Evolutionary conservation across 129 eudicot genomes (phyloP).

Genomic region (Flaveria ramosissima): DNA sequence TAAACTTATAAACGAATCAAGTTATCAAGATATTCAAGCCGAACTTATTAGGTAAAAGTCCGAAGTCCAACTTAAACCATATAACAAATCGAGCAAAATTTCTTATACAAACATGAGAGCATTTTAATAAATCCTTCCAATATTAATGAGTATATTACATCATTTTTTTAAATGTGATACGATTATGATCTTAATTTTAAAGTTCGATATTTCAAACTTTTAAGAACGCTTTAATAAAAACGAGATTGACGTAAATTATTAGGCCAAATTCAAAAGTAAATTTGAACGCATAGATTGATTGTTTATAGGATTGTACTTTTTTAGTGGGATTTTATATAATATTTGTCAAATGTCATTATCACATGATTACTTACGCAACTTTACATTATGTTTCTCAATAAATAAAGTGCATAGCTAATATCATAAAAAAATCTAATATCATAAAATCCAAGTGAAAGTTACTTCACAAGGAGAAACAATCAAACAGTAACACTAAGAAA

Average conservation of each 20-base stretch:
- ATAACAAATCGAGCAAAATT: too few species aligned
- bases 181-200: too few species aligned
- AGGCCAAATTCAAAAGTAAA: background rate
- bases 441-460: background rate
- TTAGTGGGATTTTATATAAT: background rate
- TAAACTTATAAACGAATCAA: too few species aligned
- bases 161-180: too few species aligned
- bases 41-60: too few species aligned
- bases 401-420: background rate
- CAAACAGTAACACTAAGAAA: background rate
- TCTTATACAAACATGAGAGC: too few species aligned
- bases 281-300: background rate
- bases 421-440: background rate
- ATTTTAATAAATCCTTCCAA: too few species aligned
- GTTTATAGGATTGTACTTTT: constrained; percentile 2
- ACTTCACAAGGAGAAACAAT: background rate
- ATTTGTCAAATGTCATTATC: background rate
- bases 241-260: background rate
- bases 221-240: too few species aligned
- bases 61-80: too few species aligned
- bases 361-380: background rate
- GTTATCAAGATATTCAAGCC: too few species aligned
- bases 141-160: too few species aligned
- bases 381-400: background rate
- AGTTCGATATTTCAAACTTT: too few species aligned